These are phyloP conservation scores for Tetraselmis chui DNA, from an alignment of 139 green algal species.

Conservation along the genomic window DNA sequence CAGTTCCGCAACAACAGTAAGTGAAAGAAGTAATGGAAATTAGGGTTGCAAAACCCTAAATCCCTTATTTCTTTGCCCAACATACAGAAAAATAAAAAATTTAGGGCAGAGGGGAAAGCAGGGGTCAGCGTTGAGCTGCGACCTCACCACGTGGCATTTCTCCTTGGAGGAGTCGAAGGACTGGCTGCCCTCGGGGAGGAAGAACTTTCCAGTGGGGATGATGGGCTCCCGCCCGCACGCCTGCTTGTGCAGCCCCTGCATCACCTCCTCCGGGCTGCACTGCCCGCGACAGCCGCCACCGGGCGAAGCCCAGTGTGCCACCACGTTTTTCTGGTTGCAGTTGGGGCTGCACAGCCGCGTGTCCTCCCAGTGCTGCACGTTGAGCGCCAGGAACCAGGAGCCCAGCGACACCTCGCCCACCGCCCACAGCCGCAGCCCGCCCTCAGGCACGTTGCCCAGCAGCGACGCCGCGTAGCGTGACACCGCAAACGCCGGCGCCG, in stretches of 20 bases:
- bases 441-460: not conserved
- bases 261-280: not conserved
- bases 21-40: too few species aligned
- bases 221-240: not conserved
- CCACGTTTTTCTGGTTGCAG: not conserved
- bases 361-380: not conserved
- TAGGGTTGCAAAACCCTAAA: too few species aligned
- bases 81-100: too few species aligned
- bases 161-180: not conserved
- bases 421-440: not conserved
- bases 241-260: not conserved
- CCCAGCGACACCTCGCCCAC: not conserved
- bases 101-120: too few species aligned
- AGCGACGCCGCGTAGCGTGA: not conserved
- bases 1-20: too few species aligned
- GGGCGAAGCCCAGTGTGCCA: not conserved
- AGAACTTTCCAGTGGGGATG: not conserved
- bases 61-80: too few species aligned
- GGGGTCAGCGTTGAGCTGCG: too few species aligned
- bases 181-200: not conserved
- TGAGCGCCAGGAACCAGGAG: not conserved
- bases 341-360: not conserved
- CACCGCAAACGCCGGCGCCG: not conserved
- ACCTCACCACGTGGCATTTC: not conserved
- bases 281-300: not conserved